These are phyloP conservation scores for Yamadazyma epiphylla DNA, from an alignment of 1,139 yeast genomes.

Conservation along the genomic window DNA sequence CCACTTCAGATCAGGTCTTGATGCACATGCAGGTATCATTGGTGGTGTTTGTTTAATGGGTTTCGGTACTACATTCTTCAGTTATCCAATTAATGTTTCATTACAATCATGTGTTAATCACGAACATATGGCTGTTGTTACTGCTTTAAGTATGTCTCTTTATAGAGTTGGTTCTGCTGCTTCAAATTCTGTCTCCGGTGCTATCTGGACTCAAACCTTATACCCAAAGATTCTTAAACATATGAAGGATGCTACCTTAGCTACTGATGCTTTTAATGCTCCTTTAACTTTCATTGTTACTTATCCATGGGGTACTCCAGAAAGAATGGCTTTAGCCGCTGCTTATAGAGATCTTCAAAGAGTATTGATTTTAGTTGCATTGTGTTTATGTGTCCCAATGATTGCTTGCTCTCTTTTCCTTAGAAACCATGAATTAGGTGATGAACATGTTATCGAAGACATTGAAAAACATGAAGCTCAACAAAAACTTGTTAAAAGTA, in stretches of 20 bases:
- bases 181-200: constrained; percentile 35
- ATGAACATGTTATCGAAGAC: constrained; percentile 18
- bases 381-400: constrained; percentile 33
- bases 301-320: constrained; percentile 31
- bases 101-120: constrained; percentile 32
- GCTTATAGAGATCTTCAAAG: constrained; percentile 34
- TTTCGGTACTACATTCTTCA: constrained; percentile 35
- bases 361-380: constrained; percentile 27
- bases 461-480: constrained; percentile 4
- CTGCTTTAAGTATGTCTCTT: constrained; percentile 27
- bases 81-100: constrained; percentile 30
- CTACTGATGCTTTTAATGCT: constrained; percentile 22
- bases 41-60: constrained; percentile 32
- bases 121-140: constrained; percentile 36
- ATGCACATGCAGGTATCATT: constrained; percentile 29
- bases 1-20: constrained; percentile 28
- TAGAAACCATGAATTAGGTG: constrained; percentile 29
- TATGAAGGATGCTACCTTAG: constrained; percentile 19
- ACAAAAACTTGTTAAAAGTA: constrained; percentile 1
- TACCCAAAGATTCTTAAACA: constrained; percentile 15
- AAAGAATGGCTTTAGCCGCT: constrained; percentile 25
- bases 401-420: constrained; percentile 25
- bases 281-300: constrained; percentile 21
- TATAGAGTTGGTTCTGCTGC: constrained; percentile 36
- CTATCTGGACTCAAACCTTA: constrained; percentile 34